Percentiles rank a stretch among this genome's conserved stretches.
phyloP scores from a whole-genome alignment of 2,329 filamentous ascomycete genomes.

The Pestalotiopsis sp. region DNA sequence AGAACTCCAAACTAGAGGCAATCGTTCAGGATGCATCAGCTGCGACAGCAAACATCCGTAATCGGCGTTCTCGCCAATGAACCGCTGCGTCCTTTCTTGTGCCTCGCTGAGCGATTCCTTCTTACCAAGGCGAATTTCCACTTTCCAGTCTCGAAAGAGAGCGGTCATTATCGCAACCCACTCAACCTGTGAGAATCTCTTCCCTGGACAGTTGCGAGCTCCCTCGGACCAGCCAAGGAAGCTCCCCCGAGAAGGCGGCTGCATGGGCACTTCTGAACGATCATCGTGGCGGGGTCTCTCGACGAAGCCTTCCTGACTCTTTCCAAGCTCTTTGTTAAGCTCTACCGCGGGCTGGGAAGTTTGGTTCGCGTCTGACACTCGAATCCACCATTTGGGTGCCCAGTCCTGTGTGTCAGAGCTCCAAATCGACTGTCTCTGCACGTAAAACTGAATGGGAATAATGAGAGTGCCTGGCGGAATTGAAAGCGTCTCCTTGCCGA shows the following conservation, averaged over 20 bases:
- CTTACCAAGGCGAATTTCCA: constrained; percentile 18
- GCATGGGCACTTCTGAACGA: neutral
- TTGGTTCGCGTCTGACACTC: neutral
- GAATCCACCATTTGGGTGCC: constrained; percentile 26
- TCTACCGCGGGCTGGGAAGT: neutral
- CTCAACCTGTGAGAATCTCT: constrained; percentile 34
- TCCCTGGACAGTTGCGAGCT: constrained; percentile 27
- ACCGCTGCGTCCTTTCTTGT: neutral
- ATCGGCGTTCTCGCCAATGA: constrained; percentile 1
- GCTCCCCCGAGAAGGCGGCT: constrained; percentile 15
- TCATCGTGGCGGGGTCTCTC: too few species aligned
- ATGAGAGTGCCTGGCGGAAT: constrained; percentile 24
- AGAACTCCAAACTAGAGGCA: constrained; percentile 11
- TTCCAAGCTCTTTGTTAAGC: too few species aligned
- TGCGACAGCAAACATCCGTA: constrained; percentile 11
- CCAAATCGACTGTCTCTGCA: constrained; percentile 28
- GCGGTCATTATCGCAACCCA: constrained; percentile 29
- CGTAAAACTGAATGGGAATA: constrained; percentile 17
- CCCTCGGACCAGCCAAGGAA: constrained; percentile 32
- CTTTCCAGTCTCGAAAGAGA: constrained; percentile 24
- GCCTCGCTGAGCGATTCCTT: constrained; percentile 16
- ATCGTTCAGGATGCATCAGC: constrained; percentile 15
- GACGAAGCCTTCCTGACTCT: too few species aligned
- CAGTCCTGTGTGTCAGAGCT: constrained; percentile 23
- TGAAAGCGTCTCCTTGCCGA: constrained; percentile 17